Evolutionary conservation across 345 rosid genomes (phyloP).

Genomic region (Barbarea vulgaris): DNA sequence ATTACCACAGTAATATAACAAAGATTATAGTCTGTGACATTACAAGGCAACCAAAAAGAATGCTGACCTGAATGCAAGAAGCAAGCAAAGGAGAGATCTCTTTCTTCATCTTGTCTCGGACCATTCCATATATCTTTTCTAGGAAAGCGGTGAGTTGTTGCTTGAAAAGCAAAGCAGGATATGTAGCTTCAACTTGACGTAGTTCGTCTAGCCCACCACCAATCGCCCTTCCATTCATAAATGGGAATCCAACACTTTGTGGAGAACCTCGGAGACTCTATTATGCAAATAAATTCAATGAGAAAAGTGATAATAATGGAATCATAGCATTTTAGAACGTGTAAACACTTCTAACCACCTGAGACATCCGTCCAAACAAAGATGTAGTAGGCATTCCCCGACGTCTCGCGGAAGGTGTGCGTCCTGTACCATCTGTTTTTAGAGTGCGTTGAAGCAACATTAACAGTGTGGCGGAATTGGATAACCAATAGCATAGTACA

Average conservation of each 20-base stretch:
- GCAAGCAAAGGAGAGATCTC: slow-evolving; percentile 93
- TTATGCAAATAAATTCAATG: slow-evolving; percentile 30
- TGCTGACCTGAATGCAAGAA: slow-evolving; percentile 80
- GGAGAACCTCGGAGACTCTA: slow-evolving; percentile 89
- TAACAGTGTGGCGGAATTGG: slow-evolving; percentile 80
- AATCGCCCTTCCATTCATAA: slow-evolving; percentile 59
- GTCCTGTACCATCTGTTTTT: slow-evolving; percentile 63
- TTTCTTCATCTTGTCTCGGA: slow-evolving; percentile 91
- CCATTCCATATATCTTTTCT: slow-evolving; percentile 98
- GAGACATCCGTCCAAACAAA: slow-evolving; percentile 88
- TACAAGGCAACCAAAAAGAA: background rate
- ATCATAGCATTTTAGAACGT: background rate
- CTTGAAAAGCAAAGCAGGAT: slow-evolving; percentile 93
- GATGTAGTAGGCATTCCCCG: slow-evolving; percentile 68
- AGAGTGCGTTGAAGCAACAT: slow-evolving; percentile 83
- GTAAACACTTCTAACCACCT: slow-evolving; percentile 50
- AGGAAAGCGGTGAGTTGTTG: slow-evolving; percentile 99
- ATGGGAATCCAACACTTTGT: slow-evolving; percentile 81
- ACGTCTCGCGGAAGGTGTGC: slow-evolving; percentile 68
- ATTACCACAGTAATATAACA: slow-evolving; percentile 7
- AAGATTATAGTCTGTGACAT: slow-evolving; percentile 12
- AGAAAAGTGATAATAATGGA: slow-evolving; percentile 16
- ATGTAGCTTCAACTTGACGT: slow-evolving; percentile 91
- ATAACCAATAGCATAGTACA: slow-evolving; percentile 87
- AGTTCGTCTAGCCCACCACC: slow-evolving; percentile 66